Evolutionary conservation across 331 rosid genomes (phyloP).

Genomic region (Prunus yedoensis): DNA sequence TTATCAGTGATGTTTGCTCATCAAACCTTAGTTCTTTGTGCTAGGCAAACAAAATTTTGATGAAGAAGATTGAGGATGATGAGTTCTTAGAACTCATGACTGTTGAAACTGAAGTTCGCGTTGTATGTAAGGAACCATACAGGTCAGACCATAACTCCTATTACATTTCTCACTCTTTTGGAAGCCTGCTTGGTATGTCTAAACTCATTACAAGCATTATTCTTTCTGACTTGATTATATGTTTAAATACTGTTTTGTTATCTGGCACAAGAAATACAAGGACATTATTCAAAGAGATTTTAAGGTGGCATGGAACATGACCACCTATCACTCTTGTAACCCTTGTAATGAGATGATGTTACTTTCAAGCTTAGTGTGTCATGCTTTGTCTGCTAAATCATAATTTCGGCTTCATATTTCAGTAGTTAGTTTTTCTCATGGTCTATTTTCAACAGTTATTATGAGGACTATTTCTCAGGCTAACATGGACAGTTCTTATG

Average conservation of each 20-base stretch:
- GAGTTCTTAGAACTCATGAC: slow-evolving; percentile 89
- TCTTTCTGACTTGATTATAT: not conserved
- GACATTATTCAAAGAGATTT: not conserved
- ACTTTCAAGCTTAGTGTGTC: not conserved
- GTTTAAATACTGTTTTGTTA: not conserved
- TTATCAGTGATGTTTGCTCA: slow-evolving; percentile 33
- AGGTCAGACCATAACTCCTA: slow-evolving; percentile 52
- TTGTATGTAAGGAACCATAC: slow-evolving; percentile 95
- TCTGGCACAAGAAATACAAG: not conserved
- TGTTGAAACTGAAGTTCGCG: slow-evolving; percentile 68
- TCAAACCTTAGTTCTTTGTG: slow-evolving; percentile 34
- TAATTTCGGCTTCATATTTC: slow-evolving; percentile 6
- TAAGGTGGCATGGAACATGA: not conserved
- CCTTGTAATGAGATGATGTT: slow-evolving; percentile 13
- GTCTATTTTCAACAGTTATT: slow-evolving; percentile 19
- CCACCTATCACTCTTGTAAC: not conserved
- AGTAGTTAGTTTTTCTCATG: not conserved
- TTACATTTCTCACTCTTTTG: slow-evolving; percentile 16
- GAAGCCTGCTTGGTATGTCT: slow-evolving; percentile 18
- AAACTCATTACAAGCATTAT: slow-evolving; percentile 15
- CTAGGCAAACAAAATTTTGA: slow-evolving; percentile 83
- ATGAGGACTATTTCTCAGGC: slow-evolving; percentile 14
- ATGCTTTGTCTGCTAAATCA: slow-evolving; percentile 6
- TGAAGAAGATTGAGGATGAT: slow-evolving; percentile 88
- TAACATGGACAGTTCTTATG: slow-evolving; percentile 21